Conservation (phyloP, 106 monocot genomes). For the Alisma plantagoaquatica region DNA sequence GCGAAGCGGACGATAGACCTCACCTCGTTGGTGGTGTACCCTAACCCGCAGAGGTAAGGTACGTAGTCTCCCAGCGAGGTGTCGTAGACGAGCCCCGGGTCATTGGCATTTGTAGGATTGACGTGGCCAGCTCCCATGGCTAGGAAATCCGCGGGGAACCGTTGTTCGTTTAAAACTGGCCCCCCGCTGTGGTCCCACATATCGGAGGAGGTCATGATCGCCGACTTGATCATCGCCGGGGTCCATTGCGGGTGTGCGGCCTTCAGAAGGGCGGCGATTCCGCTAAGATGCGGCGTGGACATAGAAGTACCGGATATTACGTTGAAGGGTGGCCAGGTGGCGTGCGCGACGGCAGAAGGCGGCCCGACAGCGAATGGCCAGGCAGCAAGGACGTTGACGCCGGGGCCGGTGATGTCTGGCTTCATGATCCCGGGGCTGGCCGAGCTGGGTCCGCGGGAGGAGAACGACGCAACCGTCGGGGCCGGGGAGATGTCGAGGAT, state of each 20-base stretch:
- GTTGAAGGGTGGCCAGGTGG: no score
- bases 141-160: no score
- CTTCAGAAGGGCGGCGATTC: no score
- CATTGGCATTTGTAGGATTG: constrained; percentile 37
- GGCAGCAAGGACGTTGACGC: no score
- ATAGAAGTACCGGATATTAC: no score
- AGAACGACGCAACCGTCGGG: constrained; percentile 19
- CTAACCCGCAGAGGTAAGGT: no score
- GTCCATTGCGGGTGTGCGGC: no score
- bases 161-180: no score
- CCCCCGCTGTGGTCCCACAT: no score
- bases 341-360: constrained; percentile 12
- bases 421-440: constrained; percentile 27
- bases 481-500: not conserved
- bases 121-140: no score
- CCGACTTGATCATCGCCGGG: not conserved
- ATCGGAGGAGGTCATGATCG: not conserved
- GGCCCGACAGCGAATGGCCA: constrained; percentile 23
- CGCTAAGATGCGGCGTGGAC: no score
- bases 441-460: constrained; percentile 22
- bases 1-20: constrained; percentile 37
- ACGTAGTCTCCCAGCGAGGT: constrained; percentile 47
- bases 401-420: constrained; percentile 31
- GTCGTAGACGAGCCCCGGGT: constrained; percentile 71
- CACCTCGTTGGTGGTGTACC: constrained; percentile 41